A percentile compares a stretch with the other conserved stretches of the same genome.
Evolutionary conservation across 75 land plant genomes (phyloP).

Genomic region (Larix kaempferi): DNA sequence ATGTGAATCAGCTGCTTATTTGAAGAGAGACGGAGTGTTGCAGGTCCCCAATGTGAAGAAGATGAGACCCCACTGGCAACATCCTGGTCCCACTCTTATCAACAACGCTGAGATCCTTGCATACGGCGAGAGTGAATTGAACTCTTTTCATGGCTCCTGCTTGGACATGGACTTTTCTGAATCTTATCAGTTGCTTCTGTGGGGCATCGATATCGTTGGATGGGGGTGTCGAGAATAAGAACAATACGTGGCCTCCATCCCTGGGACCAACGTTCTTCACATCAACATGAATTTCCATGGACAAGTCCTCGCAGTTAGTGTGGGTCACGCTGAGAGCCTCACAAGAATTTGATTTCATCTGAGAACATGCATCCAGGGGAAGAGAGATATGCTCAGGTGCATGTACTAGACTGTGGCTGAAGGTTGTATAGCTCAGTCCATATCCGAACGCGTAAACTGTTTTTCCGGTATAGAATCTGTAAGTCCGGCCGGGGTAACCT

Average conservation of each 20-base stretch:
- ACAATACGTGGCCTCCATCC: constrained; percentile 57
- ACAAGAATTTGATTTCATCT: constrained; percentile 25
- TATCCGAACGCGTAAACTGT: constrained; percentile 71
- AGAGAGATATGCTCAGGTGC: constrained; percentile 13
- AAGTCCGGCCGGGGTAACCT: constrained; percentile 89
- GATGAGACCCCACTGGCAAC: constrained; percentile 44
- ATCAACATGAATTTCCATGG: constrained; percentile 33
- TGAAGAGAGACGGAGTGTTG: constrained; percentile 36
- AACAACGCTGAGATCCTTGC: constrained; percentile 51
- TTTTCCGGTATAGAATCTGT: constrained; percentile 85
- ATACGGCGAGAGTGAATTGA: constrained; percentile 20
- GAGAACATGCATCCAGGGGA: constrained; percentile 32
- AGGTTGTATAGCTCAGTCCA: constrained; percentile 79
- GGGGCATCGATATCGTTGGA: constrained; percentile 19
- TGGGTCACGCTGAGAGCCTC: constrained; percentile 31
- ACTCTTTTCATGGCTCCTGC: constrained; percentile 31
- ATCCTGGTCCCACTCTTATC: constrained; percentile 39
- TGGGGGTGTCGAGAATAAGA: constrained; percentile 50
- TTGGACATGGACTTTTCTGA: constrained; percentile 47
- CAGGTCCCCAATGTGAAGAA: constrained; percentile 36
- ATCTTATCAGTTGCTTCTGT: constrained; percentile 49
- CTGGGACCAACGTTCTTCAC: constrained; percentile 47
- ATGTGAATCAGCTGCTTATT: background rate
- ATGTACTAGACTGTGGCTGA: constrained; percentile 2
- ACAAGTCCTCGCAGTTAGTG: constrained; percentile 26